Evolutionary conservation across 305 asterid genomes (phyloP).

Genomic region (Solanum hybrid): DNA sequence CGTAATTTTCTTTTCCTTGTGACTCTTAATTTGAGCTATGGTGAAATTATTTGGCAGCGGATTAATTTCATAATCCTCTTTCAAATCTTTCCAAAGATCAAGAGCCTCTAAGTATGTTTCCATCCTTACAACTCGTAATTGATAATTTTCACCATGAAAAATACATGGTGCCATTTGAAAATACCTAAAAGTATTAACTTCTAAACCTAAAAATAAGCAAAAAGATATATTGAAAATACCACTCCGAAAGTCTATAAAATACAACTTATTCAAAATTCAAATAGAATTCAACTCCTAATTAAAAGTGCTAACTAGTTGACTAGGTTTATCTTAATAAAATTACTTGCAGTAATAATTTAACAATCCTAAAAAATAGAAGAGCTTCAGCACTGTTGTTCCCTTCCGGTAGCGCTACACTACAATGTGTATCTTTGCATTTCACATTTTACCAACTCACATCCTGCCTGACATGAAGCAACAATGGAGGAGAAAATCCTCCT

Average conservation of each 20-base stretch:
- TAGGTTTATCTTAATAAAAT: too few species aligned
- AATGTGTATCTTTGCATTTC: constrained; percentile 26
- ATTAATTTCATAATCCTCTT: background rate
- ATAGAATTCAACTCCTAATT: background rate
- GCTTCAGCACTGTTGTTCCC: background rate
- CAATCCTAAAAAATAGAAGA: background rate
- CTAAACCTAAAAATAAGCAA: background rate
- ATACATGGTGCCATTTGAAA: background rate
- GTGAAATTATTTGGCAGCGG: background rate
- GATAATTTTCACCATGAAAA: background rate
- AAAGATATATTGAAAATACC: background rate
- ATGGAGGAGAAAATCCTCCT: constrained; percentile 59
- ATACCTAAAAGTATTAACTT: background rate
- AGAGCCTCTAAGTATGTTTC: background rate
- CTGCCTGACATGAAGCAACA: constrained; percentile 45
- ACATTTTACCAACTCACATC: constrained; percentile 43
- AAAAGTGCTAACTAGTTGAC: background rate
- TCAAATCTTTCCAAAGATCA: background rate
- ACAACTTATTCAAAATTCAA: background rate
- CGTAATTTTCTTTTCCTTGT: background rate
- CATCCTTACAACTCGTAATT: background rate
- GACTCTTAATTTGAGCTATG: background rate
- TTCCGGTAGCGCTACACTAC: background rate
- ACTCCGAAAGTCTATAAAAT: background rate
- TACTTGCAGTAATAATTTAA: background rate